Evolutionary conservation across 305 asterid genomes (phyloP).

Genomic region (Fraxinus paxiana): DNA sequence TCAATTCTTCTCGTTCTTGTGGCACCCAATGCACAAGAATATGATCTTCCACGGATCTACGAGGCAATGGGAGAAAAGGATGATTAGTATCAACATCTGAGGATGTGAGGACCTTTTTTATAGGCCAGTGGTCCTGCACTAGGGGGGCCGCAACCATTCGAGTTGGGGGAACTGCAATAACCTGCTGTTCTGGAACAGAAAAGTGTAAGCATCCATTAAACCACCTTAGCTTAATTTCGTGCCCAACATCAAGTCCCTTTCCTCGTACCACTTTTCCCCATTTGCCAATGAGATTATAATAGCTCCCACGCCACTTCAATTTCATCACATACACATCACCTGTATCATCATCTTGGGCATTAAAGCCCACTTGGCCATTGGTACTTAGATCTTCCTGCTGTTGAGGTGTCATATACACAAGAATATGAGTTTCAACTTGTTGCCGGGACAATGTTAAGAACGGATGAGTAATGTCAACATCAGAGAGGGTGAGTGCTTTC

Average conservation of each 20-base stretch:
- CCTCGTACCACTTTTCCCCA: conserved; percentile 77
- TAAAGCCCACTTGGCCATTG: conserved; percentile 58
- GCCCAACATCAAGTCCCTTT: conserved; percentile 72
- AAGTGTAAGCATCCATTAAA: conserved; percentile 46
- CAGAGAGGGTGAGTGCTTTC: conserved; percentile 66
- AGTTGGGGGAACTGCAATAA: conserved; percentile 36
- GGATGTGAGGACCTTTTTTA: conserved; percentile 56
- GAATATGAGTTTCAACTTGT: conserved; percentile 65
- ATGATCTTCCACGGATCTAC: conserved; percentile 49
- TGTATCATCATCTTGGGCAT: conserved; percentile 69
- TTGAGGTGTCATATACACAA: conserved; percentile 57
- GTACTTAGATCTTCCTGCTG: conserved; percentile 57
- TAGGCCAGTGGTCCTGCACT: conserved; percentile 63
- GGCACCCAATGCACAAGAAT: conserved; percentile 48
- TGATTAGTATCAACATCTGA: conserved; percentile 56
- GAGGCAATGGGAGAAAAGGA: conserved; percentile 53
- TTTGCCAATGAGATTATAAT: conserved; percentile 67
- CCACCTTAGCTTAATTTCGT: conserved; percentile 51
- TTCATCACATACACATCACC: conserved; percentile 64
- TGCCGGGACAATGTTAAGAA: conserved; percentile 73
- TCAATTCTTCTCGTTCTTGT: conserved; percentile 40
- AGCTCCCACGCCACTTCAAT: conserved; percentile 76
- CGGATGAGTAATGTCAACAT: conserved; percentile 77
- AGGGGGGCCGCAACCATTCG: conserved; percentile 36
- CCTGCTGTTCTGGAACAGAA: conserved; percentile 45